These are phyloP conservation scores for Mycena latifolia DNA, from an alignment of 768 basidiomycete species.

Conservation along the genomic window DNA sequence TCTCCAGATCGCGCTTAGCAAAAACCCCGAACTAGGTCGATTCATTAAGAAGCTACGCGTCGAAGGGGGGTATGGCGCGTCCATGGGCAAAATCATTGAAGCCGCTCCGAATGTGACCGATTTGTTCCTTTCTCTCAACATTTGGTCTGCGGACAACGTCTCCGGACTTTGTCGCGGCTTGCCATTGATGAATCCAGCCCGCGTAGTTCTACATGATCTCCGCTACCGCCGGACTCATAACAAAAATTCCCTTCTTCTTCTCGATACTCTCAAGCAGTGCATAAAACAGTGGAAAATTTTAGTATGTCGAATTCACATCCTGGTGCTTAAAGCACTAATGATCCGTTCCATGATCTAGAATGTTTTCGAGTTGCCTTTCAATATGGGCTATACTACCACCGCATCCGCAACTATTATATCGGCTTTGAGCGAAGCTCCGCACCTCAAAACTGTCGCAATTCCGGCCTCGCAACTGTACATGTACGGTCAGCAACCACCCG, in stretches of 20 bases:
- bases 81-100: conserved; percentile 21
- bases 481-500: too few relatives aligned
- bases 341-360: too few relatives aligned
- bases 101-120: conserved; percentile 20
- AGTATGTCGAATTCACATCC: not conserved
- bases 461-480: too few relatives aligned
- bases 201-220: conserved; percentile 20
- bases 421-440: too few relatives aligned
- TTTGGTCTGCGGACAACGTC: conserved; percentile 25
- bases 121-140: conserved; percentile 17
- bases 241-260: not conserved
- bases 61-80: conserved; percentile 14
- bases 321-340: not conserved
- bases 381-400: too few relatives aligned
- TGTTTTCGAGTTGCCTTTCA: too few relatives aligned
- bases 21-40: conserved; percentile 1
- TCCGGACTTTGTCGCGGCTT: conserved; percentile 24
- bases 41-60: conserved; percentile 30
- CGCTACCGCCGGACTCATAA: too few relatives aligned
- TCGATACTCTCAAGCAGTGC: not conserved
- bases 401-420: too few relatives aligned
- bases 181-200: conserved; percentile 28
- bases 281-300: not conserved
- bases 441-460: too few relatives aligned
- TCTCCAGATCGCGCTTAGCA: conserved; percentile 5